Conservation (phyloP, 352 stramenopile genomes). For the Phytophthora macrochlamydospora region DNA sequence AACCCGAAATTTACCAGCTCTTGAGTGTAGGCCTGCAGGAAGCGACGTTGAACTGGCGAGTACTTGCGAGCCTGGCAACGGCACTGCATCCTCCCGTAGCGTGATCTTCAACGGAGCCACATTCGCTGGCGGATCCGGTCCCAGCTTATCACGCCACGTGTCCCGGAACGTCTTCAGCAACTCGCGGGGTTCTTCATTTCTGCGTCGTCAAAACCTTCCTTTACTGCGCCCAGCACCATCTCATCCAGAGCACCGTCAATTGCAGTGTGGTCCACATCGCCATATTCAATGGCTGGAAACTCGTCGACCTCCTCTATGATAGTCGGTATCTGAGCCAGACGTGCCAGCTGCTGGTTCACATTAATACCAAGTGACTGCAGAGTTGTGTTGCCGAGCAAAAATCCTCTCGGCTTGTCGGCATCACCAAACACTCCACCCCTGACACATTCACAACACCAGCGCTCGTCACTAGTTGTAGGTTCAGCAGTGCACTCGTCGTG, state of each 20-base stretch:
- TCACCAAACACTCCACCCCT: conserved; percentile 3
- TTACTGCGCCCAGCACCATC: conserved; percentile 3
- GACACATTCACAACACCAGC: conserved; percentile 3
- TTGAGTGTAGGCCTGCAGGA: conserved; percentile 15
- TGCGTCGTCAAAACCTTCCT: not conserved
- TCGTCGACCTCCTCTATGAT: not conserved
- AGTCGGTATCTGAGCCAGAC: not conserved
- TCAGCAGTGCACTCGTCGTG: not conserved
- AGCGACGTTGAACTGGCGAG: conserved; percentile 17
- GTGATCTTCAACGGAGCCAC: conserved; percentile 19
- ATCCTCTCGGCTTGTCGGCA: not conserved
- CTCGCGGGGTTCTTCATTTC: not conserved
- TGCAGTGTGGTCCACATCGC: not conserved
- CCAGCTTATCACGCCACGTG: conserved; percentile 18
- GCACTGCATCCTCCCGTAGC: conserved; percentile 10
- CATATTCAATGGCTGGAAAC: not conserved
- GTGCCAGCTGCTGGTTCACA: conserved; percentile 7
- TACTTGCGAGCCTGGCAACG: conserved; percentile 20
- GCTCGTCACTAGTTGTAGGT: not conserved
- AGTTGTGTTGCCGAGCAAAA: conserved; percentile 8
- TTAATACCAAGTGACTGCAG: conserved; percentile 8
- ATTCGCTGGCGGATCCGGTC: conserved; percentile 17
- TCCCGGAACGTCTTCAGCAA: conserved; percentile 1
- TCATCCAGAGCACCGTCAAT: not conserved
- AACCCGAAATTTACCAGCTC: conserved; percentile 20